Percentiles rank a stretch among this genome's conserved stretches.
Evolutionary conservation across 2,329 filamentous ascomycete genomes (phyloP).

Genomic region (Fusarium sp.): DNA sequence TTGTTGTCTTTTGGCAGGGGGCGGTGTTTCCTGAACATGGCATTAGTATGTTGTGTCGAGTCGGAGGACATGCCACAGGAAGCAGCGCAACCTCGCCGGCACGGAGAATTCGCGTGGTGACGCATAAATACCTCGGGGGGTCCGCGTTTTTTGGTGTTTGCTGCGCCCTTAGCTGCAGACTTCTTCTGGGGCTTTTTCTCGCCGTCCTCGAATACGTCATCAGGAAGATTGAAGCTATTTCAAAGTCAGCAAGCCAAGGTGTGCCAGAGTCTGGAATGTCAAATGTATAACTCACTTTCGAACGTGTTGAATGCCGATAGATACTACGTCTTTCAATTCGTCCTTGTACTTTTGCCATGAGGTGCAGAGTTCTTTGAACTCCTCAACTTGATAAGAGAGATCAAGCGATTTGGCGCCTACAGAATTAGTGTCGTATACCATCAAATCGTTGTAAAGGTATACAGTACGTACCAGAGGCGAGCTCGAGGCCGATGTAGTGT

Average conservation of each 20-base stretch:
- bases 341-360: slow-evolving; percentile 79
- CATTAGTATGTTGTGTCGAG: slow-evolving; percentile 43
- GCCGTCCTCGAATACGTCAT: slow-evolving; percentile 86
- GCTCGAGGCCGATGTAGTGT: slow-evolving; percentile 90
- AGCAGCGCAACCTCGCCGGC: slow-evolving; percentile 22
- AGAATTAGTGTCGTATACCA: slow-evolving; percentile 46
- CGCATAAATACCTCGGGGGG: slow-evolving; percentile 58
- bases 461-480: slow-evolving; percentile 73
- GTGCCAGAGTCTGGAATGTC: neutral
- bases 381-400: slow-evolving; percentile 82
- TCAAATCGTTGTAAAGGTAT: neutral
- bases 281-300: slow-evolving; percentile 74
- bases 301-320: slow-evolving; percentile 83
- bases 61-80: slow-evolving; percentile 4
- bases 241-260: slow-evolving; percentile 20
- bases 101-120: slow-evolving; percentile 26
- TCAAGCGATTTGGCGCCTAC: slow-evolving; percentile 77
- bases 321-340: slow-evolving; percentile 70
- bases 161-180: slow-evolving; percentile 54
- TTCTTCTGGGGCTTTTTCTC: slow-evolving; percentile 78
- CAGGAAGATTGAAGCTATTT: slow-evolving; percentile 83
- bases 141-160: slow-evolving; percentile 60
- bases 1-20: slow-evolving; percentile 56
- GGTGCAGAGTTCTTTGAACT: slow-evolving; percentile 86
- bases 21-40: slow-evolving; percentile 50